These are phyloP conservation scores for Vitis labrusca DNA, from an alignment of 164 flowering plant genomes.

Conservation along the genomic window DNA sequence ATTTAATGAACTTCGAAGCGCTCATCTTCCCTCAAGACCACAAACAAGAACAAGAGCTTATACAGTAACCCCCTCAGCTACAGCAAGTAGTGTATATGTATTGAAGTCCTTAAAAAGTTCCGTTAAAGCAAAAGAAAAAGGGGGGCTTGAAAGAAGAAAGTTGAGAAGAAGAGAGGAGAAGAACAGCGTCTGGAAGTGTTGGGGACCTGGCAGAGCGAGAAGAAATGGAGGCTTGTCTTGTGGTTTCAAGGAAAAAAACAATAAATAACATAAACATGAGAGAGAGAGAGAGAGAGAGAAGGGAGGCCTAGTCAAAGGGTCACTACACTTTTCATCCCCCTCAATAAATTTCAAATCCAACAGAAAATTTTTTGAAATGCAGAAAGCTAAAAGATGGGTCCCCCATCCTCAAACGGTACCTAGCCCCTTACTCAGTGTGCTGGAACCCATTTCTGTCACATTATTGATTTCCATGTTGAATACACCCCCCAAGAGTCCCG, in stretches of 20 bases:
- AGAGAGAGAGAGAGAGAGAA: constrained; percentile 16
- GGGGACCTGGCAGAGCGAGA: background rate
- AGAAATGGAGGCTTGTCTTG: background rate
- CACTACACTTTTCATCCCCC: constrained; percentile 33
- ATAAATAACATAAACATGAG: background rate
- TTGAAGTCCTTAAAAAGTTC: background rate
- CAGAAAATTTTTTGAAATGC: constrained; percentile 30
- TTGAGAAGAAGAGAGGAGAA: constrained; percentile 9
- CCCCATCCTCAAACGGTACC: constrained; percentile 23
- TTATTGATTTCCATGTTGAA: constrained; percentile 14
- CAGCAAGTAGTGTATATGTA: background rate
- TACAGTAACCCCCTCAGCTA: constrained; percentile 1
- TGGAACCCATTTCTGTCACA: constrained; percentile 5
- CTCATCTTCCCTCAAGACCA: constrained; percentile 50
- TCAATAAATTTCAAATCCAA: constrained; percentile 37
- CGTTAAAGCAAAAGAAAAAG: constrained; percentile 1
- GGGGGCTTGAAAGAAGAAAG: constrained; percentile 4
- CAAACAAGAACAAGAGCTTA: background rate
- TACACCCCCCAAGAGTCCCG: too few species aligned
- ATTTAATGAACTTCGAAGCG: constrained; percentile 94
- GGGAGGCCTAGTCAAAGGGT: constrained; percentile 23
- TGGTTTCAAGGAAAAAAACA: constrained; percentile 10
- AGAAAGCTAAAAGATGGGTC: constrained; percentile 15
- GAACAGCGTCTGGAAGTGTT: background rate
- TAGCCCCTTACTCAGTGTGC: background rate